Base-by-base conservation (phyloP, 768 basidiomycete genomes). In the Suillus paluster region DNA sequence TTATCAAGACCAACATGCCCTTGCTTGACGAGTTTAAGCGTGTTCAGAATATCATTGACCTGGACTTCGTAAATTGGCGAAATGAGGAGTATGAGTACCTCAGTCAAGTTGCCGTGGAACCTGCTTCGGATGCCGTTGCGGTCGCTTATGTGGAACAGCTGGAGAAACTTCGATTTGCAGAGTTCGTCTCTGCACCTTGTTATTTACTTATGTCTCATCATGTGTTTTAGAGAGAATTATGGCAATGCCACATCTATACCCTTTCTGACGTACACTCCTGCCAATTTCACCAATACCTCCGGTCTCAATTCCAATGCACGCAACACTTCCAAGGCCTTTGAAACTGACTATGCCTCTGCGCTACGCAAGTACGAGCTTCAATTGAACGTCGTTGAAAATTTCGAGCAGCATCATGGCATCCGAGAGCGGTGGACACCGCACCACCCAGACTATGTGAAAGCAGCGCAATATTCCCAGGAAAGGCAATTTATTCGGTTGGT, bases 401-500 rank as follows among this genome's bases (percentile, higher is more conserved):
- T 70, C 70, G 44, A 63, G 75, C 17, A 48, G 64, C 8, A 41
- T 63, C 38, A 58, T 72, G 42, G 74, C 73, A 65, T 80, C 41
- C 21, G 15, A 9, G 54, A 42, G 11, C 60, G 71, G 1, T 79
- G 78, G 79, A 65, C 61, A n/a, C 69, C 69, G 0, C 60, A 56
- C 2, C 44, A 59, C 12, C 61, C 57, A 10, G 67, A 77, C 46
- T 80, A 77, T 48, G 50, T 39, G 23, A 46, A 62, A 11, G 59
- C 61, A 6, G 9, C 60, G 1, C 49, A 66, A 17, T 61, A 61
- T 49, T 15, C 25, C 21, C 25, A 62, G 38, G 42, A 57, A 10
- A 15, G 5, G 21, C 61, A 67, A 17, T 80, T 78, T 49, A 69
- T 67, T 15, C 56, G 41, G 11, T 75, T 73, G 0, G 67, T 81